These are phyloP conservation scores for Tylopilus balloui DNA, from an alignment of 768 basidiomycete species.

Conservation along the genomic window DNA sequence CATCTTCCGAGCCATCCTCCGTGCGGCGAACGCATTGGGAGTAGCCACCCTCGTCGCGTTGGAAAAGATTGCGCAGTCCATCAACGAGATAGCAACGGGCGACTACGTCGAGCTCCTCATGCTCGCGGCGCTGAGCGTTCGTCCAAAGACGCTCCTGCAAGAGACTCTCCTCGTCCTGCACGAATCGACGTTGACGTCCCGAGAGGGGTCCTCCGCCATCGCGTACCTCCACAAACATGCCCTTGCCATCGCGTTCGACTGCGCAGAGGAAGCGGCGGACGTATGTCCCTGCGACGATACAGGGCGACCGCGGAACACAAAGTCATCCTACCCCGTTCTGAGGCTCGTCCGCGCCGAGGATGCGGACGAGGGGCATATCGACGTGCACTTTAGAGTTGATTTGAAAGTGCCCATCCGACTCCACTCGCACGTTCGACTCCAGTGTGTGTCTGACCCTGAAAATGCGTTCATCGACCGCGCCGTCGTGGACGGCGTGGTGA, in stretches of 20 bases:
- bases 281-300: conserved; percentile 64
- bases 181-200: conserved; percentile 36
- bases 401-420: conserved; percentile 44
- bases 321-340: conserved; percentile 33
- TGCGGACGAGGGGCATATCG: conserved; percentile 34
- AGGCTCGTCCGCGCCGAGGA: conserved; percentile 23
- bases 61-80: conserved; percentile 48
- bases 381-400: conserved; percentile 55
- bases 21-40: conserved; percentile 50
- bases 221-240: conserved; percentile 54
- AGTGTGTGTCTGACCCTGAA: conserved; percentile 52
- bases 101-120: conserved; percentile 52
- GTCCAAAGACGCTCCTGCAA: conserved; percentile 48
- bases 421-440: conserved; percentile 64
- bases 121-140: conserved; percentile 47
- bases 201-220: conserved; percentile 22
- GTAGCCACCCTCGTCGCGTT: conserved; percentile 56
- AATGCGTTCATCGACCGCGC: conserved; percentile 44
- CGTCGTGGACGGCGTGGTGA: conserved; percentile 59
- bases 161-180: conserved; percentile 59
- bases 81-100: conserved; percentile 37
- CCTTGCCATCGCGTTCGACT: conserved; percentile 55
- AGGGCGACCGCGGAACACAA: conserved; percentile 44
- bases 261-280: conserved; percentile 63
- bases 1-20: conserved; percentile 47